Base-by-base conservation (phyloP, 2,329 filamentous ascomycete genomes). In the Cryphonectria nitschkei region DNA sequence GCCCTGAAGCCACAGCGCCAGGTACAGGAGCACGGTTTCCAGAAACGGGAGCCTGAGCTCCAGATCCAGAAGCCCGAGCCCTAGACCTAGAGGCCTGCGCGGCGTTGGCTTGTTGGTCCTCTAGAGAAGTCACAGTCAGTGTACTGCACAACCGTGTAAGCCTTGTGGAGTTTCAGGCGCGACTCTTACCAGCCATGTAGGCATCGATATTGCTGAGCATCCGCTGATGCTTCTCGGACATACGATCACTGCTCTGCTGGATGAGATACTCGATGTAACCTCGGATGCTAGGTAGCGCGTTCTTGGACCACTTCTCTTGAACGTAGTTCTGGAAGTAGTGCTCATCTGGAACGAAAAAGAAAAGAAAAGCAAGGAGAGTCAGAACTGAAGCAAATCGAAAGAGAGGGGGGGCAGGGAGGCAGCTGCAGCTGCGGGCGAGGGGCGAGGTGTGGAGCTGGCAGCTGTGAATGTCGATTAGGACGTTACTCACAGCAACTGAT, bases 311-410 rank as follows among this genome's bases (percentile, higher is more conserved):
- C 58, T 61, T 67, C 37, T 54, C 54, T 8, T 67, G 65, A 7
- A 74, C 68, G 2, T 74, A 72, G 46, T 80, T 81, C 46, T 79
- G 76, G 50, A 78, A 79, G 63, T 74, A 79, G 43, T 81, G 79
- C 69, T 81, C 79, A 37, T 78, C 79, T 80, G 16, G 13, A 26
- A 26, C 26, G 26, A 11, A 8, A 9, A 19, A 16, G 16, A 39
- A 46, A 8, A 11, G 32, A 14, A 41, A 63, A 39, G 11, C 16
- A 62, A 52, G 39, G 7, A n/a, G 22, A n/a, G 22, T 50, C 46
- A 50, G 46, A 22, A 50, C 46, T n/a, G 46, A 11, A 50, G 22
- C 8, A 3, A 50, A 50, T n/a, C 22, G 46, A 13, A 11, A 39
- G 9, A 39, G 37, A 39, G 37, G 2, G 37, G 11, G 37, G 37